phyloP scores from a whole-genome alignment of 768 basidiomycete species.

The Coprinopsis sp. region DNA sequence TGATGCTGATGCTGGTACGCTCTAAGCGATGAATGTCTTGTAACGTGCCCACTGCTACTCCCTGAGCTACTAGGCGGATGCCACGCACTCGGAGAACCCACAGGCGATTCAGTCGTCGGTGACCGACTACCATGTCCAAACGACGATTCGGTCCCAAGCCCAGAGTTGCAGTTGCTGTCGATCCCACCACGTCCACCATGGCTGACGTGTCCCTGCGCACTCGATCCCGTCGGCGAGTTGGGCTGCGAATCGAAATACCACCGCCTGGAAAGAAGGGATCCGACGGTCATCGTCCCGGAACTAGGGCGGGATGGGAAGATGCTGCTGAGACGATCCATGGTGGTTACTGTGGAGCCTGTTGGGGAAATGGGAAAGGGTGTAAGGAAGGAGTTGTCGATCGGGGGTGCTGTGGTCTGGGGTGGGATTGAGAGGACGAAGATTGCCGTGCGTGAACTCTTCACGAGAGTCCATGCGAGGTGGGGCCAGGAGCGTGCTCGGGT shows the following conservation, averaged over 20 bases:
- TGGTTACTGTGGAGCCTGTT: constrained; percentile 28
- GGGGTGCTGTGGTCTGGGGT: constrained; percentile 45
- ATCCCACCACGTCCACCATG: too few species aligned
- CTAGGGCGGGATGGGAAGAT: constrained; percentile 26
- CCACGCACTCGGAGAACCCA: constrained; percentile 4
- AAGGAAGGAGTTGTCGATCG: constrained; percentile 35
- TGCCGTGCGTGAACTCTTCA: constrained; percentile 11
- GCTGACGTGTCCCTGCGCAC: constrained; percentile 7
- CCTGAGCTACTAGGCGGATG: constrained; percentile 3
- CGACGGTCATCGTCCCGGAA: constrained; percentile 35
- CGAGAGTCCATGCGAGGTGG: constrained; percentile 6
- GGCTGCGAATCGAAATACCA: constrained; percentile 26
- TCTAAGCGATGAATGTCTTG: constrained; percentile 8
- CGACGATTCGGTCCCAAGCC: constrained; percentile 2
- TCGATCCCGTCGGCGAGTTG: constrained; percentile 6
- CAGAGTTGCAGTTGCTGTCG: constrained; percentile 1
- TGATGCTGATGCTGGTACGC: constrained; percentile 7
- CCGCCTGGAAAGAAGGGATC: constrained; percentile 33
- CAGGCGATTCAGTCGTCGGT: constrained; percentile 2
- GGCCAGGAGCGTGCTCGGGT: not conserved
- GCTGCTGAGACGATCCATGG: constrained; percentile 27
- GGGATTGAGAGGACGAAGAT: constrained; percentile 44
- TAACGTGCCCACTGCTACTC: constrained; percentile 5
- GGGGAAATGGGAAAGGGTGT: constrained; percentile 45
- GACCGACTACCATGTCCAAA: constrained; percentile 3